Conservation (phyloP, 1,284 basidiomycete species). For the Fomitopsis betulina region DNA sequence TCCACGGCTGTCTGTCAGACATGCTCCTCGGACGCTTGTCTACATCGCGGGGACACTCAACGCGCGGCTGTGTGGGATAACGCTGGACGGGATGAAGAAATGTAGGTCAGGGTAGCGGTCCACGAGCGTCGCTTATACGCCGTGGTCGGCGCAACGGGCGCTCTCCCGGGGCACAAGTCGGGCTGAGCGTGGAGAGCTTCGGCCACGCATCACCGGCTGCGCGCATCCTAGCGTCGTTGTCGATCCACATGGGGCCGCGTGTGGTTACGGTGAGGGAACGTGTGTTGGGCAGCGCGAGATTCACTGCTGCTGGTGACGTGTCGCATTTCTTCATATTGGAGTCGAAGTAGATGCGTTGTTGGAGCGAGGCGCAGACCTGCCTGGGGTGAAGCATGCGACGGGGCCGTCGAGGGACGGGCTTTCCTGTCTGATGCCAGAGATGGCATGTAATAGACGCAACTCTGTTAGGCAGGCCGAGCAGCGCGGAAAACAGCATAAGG, state of each 20-base stretch:
- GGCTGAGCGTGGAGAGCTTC: not conserved
- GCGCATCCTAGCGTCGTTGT: not conserved
- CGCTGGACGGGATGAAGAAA: not conserved
- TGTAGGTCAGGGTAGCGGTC: not conserved
- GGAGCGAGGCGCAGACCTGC: not conserved
- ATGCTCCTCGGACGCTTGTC: too few relatives aligned
- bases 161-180: too few relatives aligned
- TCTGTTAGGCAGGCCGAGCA: not conserved
- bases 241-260: not conserved
- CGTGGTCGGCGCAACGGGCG: not conserved
- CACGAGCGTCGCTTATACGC: not conserved
- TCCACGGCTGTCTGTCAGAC: too few relatives aligned
- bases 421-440: not conserved
- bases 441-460: not conserved
- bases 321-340: too few relatives aligned
- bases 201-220: not conserved
- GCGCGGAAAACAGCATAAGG: not conserved
- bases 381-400: not conserved
- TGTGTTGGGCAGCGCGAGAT: not conserved
- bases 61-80: not conserved
- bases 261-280: not conserved
- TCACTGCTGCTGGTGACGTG: not conserved
- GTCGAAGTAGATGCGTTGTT: not conserved
- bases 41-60: too few relatives aligned
- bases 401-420: not conserved